These are phyloP conservation scores for Cyamopsis tetragonoloba DNA, from an alignment of 306 rosid genomes.

Conservation along the genomic window DNA sequence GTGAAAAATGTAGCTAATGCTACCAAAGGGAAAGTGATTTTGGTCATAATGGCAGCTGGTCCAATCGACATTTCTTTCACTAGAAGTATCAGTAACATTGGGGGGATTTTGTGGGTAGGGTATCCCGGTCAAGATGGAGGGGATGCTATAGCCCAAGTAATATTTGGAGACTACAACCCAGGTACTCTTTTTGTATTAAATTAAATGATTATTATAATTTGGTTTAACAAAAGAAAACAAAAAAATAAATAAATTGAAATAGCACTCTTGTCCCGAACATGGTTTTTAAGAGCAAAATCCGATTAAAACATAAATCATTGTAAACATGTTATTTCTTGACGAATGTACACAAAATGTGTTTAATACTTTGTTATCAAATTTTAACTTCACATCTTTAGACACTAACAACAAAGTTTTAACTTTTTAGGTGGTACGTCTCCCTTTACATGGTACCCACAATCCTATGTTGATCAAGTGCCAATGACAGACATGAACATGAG, in stretches of 20 bases:
- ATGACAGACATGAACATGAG: slow-evolving; percentile 87
- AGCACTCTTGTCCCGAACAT: too few species aligned
- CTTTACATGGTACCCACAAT: slow-evolving; percentile 74
- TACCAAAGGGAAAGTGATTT: slow-evolving; percentile 51
- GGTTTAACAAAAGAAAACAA: too few species aligned
- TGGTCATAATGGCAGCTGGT: slow-evolving; percentile 78
- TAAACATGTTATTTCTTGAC: too few species aligned
- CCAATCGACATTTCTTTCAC: slow-evolving; percentile 68
- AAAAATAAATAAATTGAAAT: too few species aligned
- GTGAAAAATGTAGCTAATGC: slow-evolving; percentile 51
- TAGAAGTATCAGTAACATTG: slow-evolving; percentile 38
- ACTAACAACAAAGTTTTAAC: background rate
- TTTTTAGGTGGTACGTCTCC: slow-evolving; percentile 62
- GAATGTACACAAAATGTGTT: too few species aligned
- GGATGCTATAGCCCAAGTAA: slow-evolving; percentile 63
- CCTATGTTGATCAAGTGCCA: slow-evolving; percentile 58
- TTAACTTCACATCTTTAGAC: background rate
- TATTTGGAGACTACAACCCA: slow-evolving; percentile 73
- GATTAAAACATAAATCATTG: too few species aligned
- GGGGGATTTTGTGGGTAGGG: slow-evolving; percentile 67
- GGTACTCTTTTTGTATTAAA: slow-evolving; percentile 28
- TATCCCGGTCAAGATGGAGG: slow-evolving; percentile 83
- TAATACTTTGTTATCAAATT: background rate
- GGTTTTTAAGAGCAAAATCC: too few species aligned
- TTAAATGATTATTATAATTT: too few species aligned